Evolutionary conservation across 2,329 filamentous ascomycete genomes (phyloP).

Genomic region (Neofusicoccum sp.): DNA sequence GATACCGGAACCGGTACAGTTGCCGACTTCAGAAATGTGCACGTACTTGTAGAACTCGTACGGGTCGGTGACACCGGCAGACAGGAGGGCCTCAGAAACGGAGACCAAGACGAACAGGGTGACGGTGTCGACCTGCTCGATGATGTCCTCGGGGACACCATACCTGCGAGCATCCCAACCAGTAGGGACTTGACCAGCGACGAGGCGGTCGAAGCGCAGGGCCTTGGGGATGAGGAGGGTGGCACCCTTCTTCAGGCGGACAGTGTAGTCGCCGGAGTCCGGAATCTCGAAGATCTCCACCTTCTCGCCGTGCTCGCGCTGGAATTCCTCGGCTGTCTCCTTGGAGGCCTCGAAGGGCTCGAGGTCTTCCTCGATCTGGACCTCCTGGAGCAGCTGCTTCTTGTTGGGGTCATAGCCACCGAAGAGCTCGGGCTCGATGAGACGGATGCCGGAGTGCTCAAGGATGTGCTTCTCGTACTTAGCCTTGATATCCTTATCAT

Average conservation of each 20-base stretch:
- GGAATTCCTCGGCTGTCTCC: slow-evolving; percentile 96
- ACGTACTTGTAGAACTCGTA: slow-evolving; percentile 99
- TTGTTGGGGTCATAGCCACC: slow-evolving; percentile 96
- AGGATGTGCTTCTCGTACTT: slow-evolving; percentile 98
- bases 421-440: slow-evolving; percentile 97
- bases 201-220: slow-evolving; percentile 91
- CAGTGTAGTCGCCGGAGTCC: slow-evolving; percentile 89
- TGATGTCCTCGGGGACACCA: slow-evolving; percentile 95
- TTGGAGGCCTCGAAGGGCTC: slow-evolving; percentile 97
- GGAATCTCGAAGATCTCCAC: slow-evolving; percentile 95
- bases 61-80: slow-evolving; percentile 93
- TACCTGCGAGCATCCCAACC: slow-evolving; percentile 97
- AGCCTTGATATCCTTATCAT: slow-evolving; percentile 95
- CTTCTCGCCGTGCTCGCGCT: slow-evolving; percentile 94
- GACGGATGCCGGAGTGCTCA: slow-evolving; percentile 93
- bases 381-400: slow-evolving; percentile 97
- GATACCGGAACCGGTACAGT: slow-evolving; percentile 98
- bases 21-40: slow-evolving; percentile 94
- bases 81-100: slow-evolving; percentile 85
- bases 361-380: slow-evolving; percentile 94
- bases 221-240: slow-evolving; percentile 96
- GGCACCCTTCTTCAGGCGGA: slow-evolving; percentile 93
- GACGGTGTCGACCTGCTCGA: slow-evolving; percentile 94
- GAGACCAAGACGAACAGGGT: slow-evolving; percentile 93
- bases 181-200: slow-evolving; percentile 93